These are phyloP conservation scores for Onygenales sp. DNA, from an alignment of 2,329 filamentous ascomycete species.

Conservation along the genomic window DNA sequence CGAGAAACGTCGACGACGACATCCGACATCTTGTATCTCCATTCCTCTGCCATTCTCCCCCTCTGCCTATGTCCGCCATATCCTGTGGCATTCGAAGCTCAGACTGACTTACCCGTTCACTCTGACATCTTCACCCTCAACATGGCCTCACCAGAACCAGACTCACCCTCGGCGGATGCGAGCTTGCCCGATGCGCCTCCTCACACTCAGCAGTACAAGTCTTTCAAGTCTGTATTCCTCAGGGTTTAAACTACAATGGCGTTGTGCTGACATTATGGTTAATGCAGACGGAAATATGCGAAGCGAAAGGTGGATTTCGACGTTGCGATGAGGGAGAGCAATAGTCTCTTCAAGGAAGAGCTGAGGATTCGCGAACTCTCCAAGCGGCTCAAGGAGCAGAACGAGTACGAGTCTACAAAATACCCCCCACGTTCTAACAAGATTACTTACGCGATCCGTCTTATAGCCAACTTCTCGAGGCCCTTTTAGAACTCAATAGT, in stretches of 20 bases:
- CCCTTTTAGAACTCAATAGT: constrained; percentile 83
- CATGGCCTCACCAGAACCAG: constrained; percentile 26
- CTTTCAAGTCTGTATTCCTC: constrained; percentile 47
- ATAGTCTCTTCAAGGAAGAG: constrained; percentile 61
- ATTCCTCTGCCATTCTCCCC: no score
- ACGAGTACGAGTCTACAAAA: constrained; percentile 57
- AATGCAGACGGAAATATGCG: constrained; percentile 72
- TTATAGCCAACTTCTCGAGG: constrained; percentile 71
- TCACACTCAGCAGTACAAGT: constrained; percentile 48
- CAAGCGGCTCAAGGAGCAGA: constrained; percentile 77
- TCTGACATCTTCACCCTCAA: not conserved
- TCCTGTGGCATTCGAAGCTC: no score
- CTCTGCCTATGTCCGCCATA: no score
- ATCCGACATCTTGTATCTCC: no score
- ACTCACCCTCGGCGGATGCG: constrained; percentile 18
- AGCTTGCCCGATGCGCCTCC: constrained; percentile 23
- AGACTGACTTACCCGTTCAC: no score
- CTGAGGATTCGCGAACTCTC: constrained; percentile 71
- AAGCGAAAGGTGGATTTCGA: constrained; percentile 75
- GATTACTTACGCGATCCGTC: constrained; percentile 3
- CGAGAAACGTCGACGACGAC: no score
- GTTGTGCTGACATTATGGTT: not conserved
- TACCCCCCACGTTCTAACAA: constrained; percentile 3
- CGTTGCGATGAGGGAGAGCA: constrained; percentile 65
- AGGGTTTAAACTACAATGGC: not conserved